These are phyloP conservation scores for Aspergillus nanangensis DNA, from an alignment of 495 filamentous ascomycete genomes.

Conservation along the genomic window DNA sequence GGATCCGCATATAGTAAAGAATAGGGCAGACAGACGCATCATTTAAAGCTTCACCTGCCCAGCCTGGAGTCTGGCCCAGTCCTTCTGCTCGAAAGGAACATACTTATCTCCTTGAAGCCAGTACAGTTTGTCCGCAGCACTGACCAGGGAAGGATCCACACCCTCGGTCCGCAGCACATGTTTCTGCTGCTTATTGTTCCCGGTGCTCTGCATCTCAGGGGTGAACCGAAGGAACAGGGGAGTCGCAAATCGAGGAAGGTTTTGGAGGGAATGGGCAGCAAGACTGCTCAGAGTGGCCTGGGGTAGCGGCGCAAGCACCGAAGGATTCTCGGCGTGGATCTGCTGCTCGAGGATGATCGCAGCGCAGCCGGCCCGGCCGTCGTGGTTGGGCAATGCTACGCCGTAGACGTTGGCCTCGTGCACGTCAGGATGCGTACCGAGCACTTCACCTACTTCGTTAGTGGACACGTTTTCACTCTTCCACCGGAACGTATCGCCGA, in stretches of 20 bases:
- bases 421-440: conserved; percentile 64
- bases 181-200: conserved; percentile 86
- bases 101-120: conserved; percentile 65
- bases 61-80: conserved; percentile 64
- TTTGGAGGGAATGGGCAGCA: conserved; percentile 52
- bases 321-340: conserved; percentile 22
- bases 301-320: conserved; percentile 26
- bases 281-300: conserved; percentile 49
- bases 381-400: conserved; percentile 74
- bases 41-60: conserved; percentile 50
- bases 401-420: conserved; percentile 87
- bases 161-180: conserved; percentile 65
- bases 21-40: neutral
- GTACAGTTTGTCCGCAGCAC: conserved; percentile 57
- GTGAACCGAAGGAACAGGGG: conserved; percentile 74
- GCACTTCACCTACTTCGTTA: conserved; percentile 61
- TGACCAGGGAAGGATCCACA: conserved; percentile 59
- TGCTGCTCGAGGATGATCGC: conserved; percentile 55
- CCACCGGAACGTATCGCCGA: conserved; percentile 95
- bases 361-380: conserved; percentile 83
- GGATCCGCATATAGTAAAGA: neutral
- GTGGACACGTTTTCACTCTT: conserved; percentile 95
- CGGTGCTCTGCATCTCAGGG: conserved; percentile 60
- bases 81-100: conserved; percentile 56
- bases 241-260: conserved; percentile 68